Conservation (phyloP, 495 filamentous ascomycete genomes). For the Aspergillus sparsus region DNA sequence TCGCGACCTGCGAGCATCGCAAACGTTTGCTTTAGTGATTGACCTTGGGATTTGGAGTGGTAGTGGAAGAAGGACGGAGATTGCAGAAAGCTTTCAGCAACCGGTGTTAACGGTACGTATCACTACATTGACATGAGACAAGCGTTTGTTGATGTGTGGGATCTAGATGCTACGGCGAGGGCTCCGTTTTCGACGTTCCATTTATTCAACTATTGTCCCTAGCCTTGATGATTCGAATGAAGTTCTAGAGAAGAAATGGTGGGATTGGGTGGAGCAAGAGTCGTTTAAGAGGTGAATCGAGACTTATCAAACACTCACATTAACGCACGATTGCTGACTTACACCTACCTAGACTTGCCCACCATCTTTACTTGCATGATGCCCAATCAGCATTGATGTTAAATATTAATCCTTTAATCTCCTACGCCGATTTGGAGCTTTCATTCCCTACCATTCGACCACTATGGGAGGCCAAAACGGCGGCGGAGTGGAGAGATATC, state of each 20-base stretch:
- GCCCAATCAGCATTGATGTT: constrained; percentile 59
- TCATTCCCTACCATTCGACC: constrained; percentile 55
- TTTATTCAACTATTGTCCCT: constrained; percentile 48
- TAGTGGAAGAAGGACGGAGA: constrained; percentile 66
- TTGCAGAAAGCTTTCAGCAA: constrained; percentile 61
- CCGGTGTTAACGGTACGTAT: constrained; percentile 48
- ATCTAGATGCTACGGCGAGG: constrained; percentile 44
- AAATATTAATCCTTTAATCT: constrained; percentile 57
- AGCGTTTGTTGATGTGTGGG: neutral
- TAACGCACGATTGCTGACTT: neutral
- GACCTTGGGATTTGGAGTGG: constrained; percentile 68
- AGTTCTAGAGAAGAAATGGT: constrained; percentile 59
- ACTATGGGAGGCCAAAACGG: constrained; percentile 58
- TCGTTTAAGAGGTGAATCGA: constrained; percentile 50
- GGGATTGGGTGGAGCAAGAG: constrained; percentile 56
- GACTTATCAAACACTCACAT: constrained; percentile 2
- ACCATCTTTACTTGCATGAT: constrained; percentile 59
- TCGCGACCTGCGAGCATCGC: constrained; percentile 54
- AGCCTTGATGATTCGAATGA: constrained; percentile 47
- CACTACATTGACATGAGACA: neutral
- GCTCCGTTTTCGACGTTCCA: constrained; percentile 35
- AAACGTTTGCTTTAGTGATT: constrained; percentile 55
- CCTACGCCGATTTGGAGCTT: constrained; percentile 63
- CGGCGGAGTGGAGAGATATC: constrained; percentile 56
- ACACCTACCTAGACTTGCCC: constrained; percentile 46